Base-by-base conservation (phyloP, 495 filamentous ascomycete species). In the Xylaria nigripes region DNA sequence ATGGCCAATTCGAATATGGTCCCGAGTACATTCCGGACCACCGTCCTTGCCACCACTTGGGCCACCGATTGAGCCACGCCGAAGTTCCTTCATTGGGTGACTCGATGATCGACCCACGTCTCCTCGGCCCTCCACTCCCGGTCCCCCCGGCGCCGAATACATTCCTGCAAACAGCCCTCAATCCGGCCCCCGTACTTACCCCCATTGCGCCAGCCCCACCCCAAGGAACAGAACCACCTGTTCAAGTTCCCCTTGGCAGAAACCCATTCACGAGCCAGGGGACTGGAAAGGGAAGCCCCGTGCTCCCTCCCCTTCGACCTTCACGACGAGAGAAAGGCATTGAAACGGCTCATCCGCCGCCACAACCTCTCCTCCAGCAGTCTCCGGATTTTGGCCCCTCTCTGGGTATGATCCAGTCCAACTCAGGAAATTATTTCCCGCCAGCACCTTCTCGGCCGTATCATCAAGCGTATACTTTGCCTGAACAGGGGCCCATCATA, bases 111-210 rank as follows among this genome's bases (percentile, higher is more conserved):
- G 64, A 64, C 16, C 64, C 56, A 22, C 58, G 54, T 30, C 57
- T 64, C 19, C 51, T 55, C 32, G 51, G 58, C 16, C 49, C 41
- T 10, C 15, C 55, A 29, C 48, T 51, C 36, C 58, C 52, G 1
- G 25, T 45, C 0, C 49, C 54, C 1, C 45, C 49, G 12, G 54
- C 61, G 10, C 49, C 61, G n/a, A 70, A 67, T 45, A 57, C 66
- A 15, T 76, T 75, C 51, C 47, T 76, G 1, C 66, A 68, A 48
- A 75, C 73, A 0, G 70, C 73, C 1, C 58, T 76, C 13, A 76
- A 76, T 44, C 70, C 68, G 1, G 25, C 56, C 13, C 51, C 68
- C 10, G 29, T 59, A 0, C 57, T 57, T 44, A 24, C 59, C 1
- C 58, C 60, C 44, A 62, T 62, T 30, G 64, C 61, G 9, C 64